Conservation (phyloP, 2,329 filamentous ascomycete species). For the Apiospora sp. region DNA sequence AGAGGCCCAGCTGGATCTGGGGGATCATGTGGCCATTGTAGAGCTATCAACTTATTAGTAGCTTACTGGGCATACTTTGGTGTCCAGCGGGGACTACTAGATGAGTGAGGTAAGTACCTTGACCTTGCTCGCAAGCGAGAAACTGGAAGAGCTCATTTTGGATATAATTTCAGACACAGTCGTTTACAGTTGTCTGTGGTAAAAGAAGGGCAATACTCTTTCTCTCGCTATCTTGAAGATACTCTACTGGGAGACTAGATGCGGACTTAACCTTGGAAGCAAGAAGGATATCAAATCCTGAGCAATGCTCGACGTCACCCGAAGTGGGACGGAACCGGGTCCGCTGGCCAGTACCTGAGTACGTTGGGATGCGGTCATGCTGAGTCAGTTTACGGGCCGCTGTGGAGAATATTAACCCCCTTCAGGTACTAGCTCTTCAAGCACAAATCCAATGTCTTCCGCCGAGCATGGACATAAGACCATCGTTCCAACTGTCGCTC, state of each 20-base stretch:
- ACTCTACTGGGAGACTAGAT: neutral
- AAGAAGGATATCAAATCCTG: neutral
- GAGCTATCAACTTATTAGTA: constrained; percentile 51
- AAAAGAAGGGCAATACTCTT: no score
- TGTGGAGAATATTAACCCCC: neutral
- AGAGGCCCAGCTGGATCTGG: constrained; percentile 77
- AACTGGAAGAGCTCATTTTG: constrained; percentile 27
- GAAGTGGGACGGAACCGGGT: neutral
- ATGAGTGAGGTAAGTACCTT: constrained; percentile 32
- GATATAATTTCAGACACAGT: neutral
- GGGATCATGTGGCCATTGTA: constrained; percentile 73
- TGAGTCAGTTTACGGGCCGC: constrained; percentile 15
- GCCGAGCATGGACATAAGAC: no score
- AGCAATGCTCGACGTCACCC: constrained; percentile 17
- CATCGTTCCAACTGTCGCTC: no score
- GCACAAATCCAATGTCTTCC: neutral
- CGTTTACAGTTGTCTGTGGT: neutral
- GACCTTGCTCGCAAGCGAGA: constrained; percentile 40
- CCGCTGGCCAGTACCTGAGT: no score
- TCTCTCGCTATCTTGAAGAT: neutral
- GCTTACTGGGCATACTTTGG: neutral
- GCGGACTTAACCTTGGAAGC: neutral
- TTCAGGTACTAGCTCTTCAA: neutral
- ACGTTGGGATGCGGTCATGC: constrained; percentile 13
- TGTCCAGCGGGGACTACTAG: neutral